Evolutionary conservation across 306 rosid genomes (phyloP).

Genomic region (Myrica gale): DNA sequence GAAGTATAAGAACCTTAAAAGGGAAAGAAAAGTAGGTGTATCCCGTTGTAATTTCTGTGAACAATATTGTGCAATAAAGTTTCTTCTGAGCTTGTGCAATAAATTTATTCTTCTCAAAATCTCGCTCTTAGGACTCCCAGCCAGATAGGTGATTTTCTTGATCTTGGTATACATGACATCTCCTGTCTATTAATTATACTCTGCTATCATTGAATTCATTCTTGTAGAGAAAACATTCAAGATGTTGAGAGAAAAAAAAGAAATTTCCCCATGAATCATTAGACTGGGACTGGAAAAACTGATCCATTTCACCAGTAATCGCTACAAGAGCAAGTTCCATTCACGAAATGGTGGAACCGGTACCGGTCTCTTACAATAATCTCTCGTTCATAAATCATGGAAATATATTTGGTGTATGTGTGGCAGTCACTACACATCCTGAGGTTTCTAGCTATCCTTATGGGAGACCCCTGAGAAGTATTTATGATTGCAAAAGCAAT

Average conservation of each 20-base stretch:
- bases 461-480: constrained; percentile 58
- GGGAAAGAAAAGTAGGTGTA: not conserved
- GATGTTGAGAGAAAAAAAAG: constrained; percentile 9
- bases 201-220: not conserved
- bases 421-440: constrained; percentile 90
- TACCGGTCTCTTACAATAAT: constrained; percentile 64
- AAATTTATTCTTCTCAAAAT: no score
- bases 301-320: constrained; percentile 64
- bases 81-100: no score
- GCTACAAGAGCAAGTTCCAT: constrained; percentile 79
- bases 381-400: constrained; percentile 59
- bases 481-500: constrained; percentile 75
- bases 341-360: constrained; percentile 80
- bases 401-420: constrained; percentile 65
- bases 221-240: not conserved
- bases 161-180: not conserved
- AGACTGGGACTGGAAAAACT: constrained; percentile 3
- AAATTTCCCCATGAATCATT: constrained; percentile 17
- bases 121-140: no score
- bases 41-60: constrained; percentile 10
- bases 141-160: no score
- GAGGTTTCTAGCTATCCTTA: constrained; percentile 69
- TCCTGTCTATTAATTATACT: not conserved
- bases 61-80: not conserved
- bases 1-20: not conserved